Conservation (phyloP, 129 eudicot species). For the Saussurea involucrata region DNA sequence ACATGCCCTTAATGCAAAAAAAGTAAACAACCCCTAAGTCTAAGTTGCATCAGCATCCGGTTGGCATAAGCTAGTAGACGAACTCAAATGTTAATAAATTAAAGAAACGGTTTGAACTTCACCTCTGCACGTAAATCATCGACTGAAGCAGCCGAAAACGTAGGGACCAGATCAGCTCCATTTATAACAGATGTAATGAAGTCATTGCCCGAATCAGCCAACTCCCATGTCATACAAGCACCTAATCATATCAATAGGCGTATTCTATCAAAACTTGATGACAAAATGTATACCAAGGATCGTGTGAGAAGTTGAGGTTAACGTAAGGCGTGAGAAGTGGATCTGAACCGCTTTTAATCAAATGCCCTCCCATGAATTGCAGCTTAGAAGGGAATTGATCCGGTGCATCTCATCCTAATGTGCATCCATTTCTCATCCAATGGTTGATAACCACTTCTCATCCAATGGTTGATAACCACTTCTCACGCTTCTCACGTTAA, state of each 20-base stretch:
- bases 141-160: constrained; percentile 96
- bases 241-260: constrained; percentile 37
- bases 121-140: constrained; percentile 97
- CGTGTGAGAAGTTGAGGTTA: too few species aligned
- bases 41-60: background rate
- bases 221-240: constrained; percentile 98
- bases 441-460: too few species aligned
- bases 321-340: too few species aligned
- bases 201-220: constrained; percentile 86
- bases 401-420: too few species aligned
- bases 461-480: too few species aligned
- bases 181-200: constrained; percentile 82
- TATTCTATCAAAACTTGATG: background rate
- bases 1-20: too few species aligned
- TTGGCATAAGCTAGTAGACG: too few species aligned
- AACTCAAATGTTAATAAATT: background rate
- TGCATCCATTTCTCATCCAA: too few species aligned
- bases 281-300: background rate
- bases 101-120: background rate
- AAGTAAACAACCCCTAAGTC: background rate
- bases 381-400: too few species aligned
- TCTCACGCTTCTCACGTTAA: too few species aligned
- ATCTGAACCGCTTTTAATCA: too few species aligned
- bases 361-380: too few species aligned
- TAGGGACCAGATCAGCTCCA: constrained; percentile 96